These are phyloP conservation scores for Hypoxylon lenormandii DNA, from an alignment of 495 filamentous ascomycete species.

Conservation along the genomic window DNA sequence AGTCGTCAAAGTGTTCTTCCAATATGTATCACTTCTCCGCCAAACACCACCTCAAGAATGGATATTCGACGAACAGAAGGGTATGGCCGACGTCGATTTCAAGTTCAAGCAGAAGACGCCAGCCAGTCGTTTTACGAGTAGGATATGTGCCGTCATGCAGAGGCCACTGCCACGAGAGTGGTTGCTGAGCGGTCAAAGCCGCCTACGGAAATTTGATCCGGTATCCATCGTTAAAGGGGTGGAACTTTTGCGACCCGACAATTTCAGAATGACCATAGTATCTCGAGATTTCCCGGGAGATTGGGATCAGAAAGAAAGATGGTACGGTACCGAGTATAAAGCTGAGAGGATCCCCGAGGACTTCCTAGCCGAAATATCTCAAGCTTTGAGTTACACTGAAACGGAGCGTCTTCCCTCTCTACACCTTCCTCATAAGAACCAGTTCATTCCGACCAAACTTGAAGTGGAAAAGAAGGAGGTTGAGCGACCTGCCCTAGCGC, in stretches of 20 bases:
- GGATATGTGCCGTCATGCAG: conserved; percentile 86
- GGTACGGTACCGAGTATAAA: conserved; percentile 97
- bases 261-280: conserved; percentile 84
- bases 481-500: conserved; percentile 75
- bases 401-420: conserved; percentile 74
- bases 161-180: conserved; percentile 84
- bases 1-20: conserved; percentile 86
- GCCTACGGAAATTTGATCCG: conserved; percentile 80
- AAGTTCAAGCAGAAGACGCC: conserved; percentile 92
- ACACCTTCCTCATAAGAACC: conserved; percentile 91
- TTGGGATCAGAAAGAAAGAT: conserved; percentile 91
- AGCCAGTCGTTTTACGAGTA: conserved; percentile 87
- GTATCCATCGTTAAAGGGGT: conserved; percentile 79
- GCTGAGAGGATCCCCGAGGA: conserved; percentile 82
- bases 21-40: conserved; percentile 90
- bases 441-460: conserved; percentile 93
- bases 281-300: conserved; percentile 83
- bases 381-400: conserved; percentile 69
- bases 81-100: conserved; percentile 91
- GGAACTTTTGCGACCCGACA: conserved; percentile 82
- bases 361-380: conserved; percentile 74
- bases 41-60: conserved; percentile 86
- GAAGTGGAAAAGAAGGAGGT: conserved; percentile 95
- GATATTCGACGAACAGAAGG: conserved; percentile 92
- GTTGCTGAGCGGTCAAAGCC: conserved; percentile 79